Evolutionary conservation across 345 rosid genomes (phyloP).

Genomic region (Gossypium australe): DNA sequence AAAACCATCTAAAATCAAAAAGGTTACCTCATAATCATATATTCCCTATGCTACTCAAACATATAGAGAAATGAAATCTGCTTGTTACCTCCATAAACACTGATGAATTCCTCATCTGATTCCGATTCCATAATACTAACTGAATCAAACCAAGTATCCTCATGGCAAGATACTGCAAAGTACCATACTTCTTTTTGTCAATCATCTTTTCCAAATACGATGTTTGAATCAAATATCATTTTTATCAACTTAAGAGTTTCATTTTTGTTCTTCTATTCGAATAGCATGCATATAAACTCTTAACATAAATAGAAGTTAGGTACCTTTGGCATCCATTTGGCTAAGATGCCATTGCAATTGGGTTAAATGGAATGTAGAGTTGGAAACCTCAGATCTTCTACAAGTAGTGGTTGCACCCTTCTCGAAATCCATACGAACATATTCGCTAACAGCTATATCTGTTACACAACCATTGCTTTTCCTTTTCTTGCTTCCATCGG

Average conservation of each 20-base stretch:
- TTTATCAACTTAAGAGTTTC: too few species aligned
- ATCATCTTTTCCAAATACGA: too few species aligned
- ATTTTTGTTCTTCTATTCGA: too few species aligned
- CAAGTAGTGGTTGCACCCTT: constrained; percentile 42
- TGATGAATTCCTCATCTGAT: constrained; percentile 75
- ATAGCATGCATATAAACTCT: too few species aligned
- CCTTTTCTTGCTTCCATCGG: constrained; percentile 36
- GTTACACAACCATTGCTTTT: constrained; percentile 31
- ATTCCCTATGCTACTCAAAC: too few species aligned
- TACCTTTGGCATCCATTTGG: constrained; percentile 42
- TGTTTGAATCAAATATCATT: too few species aligned
- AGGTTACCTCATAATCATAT: neutral
- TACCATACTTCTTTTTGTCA: neutral
- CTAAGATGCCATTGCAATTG: constrained; percentile 60
- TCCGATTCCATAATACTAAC: constrained; percentile 75
- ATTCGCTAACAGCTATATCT: constrained; percentile 47
- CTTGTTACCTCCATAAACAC: constrained; percentile 55
- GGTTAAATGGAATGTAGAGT: constrained; percentile 48
- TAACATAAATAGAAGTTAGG: neutral
- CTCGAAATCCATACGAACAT: constrained; percentile 46
- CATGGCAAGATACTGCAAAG: constrained; percentile 46
- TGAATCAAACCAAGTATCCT: constrained; percentile 82
- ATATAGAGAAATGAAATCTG: neutral
- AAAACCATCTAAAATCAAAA: constrained; percentile 39
- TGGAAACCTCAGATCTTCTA: constrained; percentile 48